phyloP scores from a whole-genome alignment of 208 protist species.

The Porcisia deanei region DNA sequence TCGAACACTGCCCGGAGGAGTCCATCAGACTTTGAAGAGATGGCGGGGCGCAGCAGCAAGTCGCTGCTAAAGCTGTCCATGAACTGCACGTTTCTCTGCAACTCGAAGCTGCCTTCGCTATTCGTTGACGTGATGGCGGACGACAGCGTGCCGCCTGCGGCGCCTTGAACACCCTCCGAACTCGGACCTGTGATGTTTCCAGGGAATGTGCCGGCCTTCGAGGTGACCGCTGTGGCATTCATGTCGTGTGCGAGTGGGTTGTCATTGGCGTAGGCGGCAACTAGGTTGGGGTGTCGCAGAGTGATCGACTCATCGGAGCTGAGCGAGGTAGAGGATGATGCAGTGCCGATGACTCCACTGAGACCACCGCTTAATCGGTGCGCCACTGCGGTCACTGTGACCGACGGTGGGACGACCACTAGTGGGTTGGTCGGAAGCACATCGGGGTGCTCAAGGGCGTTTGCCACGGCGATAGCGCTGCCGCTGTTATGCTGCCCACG shows the following conservation, averaged over 20 bases:
- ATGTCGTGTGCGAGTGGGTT: conserved; percentile 24
- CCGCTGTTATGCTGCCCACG: not conserved
- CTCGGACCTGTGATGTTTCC: not conserved
- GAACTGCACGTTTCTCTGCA: conserved; percentile 13
- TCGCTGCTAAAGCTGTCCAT: conserved; percentile 47
- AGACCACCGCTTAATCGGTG: not conserved
- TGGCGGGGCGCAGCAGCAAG: conserved; percentile 44
- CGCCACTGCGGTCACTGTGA: not conserved
- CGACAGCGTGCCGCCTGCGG: not conserved
- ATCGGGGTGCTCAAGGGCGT: conserved; percentile 4
- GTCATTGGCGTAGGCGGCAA: conserved; percentile 12
- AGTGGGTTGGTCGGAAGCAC: conserved; percentile 7
- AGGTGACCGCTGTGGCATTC: not conserved
- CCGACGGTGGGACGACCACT: conserved; percentile 24
- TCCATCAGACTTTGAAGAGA: conserved; percentile 46
- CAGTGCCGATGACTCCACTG: not conserved
- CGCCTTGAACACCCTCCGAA: not conserved
- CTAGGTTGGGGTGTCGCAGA: not conserved
- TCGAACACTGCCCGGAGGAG: conserved; percentile 68
- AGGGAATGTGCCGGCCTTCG: not conserved
- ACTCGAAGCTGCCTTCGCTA: conserved; percentile 7
- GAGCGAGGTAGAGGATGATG: not conserved
- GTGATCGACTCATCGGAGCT: not conserved
- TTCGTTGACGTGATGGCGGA: not conserved
- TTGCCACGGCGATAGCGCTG: not conserved